Conservation (phyloP, 148 eudicot species). For the Suaeda aralocaspica region DNA sequence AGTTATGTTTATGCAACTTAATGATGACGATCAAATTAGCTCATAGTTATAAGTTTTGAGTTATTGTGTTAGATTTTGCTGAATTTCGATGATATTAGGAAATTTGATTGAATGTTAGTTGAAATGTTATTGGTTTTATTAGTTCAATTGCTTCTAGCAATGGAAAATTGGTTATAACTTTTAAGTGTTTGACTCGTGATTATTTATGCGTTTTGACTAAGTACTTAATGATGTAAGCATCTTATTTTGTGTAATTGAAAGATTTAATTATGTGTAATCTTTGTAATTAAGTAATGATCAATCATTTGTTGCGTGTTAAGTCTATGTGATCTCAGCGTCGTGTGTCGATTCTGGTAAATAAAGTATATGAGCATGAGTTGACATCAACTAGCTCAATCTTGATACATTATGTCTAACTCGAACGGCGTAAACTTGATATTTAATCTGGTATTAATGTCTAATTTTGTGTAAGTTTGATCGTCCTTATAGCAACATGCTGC, state of each 20-base stretch:
- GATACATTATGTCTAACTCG: neutral
- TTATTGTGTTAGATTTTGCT: neutral
- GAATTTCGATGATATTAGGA: neutral
- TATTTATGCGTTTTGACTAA: neutral
- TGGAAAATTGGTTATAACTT: neutral
- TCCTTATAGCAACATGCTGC: neutral
- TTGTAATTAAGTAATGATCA: neutral
- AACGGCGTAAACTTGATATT: neutral
- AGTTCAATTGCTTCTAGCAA: neutral
- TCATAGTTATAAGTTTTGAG: neutral
- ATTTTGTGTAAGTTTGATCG: neutral
- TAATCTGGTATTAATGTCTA: neutral
- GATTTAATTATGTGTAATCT: too few species aligned
- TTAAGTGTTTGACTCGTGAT: neutral
- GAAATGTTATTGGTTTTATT: neutral
- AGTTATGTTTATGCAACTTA: neutral
- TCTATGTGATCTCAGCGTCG: neutral
- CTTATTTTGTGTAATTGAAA: neutral
- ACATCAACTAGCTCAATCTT: neutral
- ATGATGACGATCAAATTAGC: neutral
- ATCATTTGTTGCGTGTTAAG: neutral
- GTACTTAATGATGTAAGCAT: conserved; percentile 1
- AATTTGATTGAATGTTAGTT: neutral
- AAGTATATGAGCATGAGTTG: neutral
- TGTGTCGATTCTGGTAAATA: neutral